phyloP scores from a whole-genome alignment of 805 yeast species.

The Middelhovenomyces tepae region DNA sequence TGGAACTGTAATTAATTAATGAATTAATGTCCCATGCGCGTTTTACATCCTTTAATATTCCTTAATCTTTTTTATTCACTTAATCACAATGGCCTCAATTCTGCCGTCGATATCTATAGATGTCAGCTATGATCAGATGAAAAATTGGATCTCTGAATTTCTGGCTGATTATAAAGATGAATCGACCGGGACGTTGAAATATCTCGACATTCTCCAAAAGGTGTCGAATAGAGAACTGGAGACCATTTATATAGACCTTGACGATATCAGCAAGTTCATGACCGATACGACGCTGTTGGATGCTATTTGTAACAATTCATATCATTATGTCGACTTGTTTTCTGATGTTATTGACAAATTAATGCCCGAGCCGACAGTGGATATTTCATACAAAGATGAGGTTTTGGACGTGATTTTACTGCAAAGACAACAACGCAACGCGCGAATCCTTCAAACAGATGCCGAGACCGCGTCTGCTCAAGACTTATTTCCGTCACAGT shows the following conservation, averaged over 20 bases:
- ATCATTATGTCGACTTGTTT: constrained; percentile 72
- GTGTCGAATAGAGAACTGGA: constrained; percentile 76
- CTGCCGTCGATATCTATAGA: constrained; percentile 61
- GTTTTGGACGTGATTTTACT: constrained; percentile 88
- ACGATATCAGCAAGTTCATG: constrained; percentile 40
- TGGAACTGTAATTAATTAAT: not conserved
- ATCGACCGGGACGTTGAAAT: constrained; percentile 38
- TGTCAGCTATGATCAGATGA: constrained; percentile 63
- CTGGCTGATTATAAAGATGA: constrained; percentile 54
- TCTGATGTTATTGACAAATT: constrained; percentile 65
- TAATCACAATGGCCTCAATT: constrained; percentile 20
- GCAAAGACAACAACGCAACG: constrained; percentile 80
- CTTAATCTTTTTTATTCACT: constrained; percentile 4
- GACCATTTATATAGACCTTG: constrained; percentile 65
- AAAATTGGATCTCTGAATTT: constrained; percentile 53
- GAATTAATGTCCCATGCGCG: constrained; percentile 2
- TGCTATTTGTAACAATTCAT: constrained; percentile 61
- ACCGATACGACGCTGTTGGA: constrained; percentile 36
- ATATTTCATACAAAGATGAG: constrained; percentile 72
- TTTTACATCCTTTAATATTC: constrained; percentile 4
- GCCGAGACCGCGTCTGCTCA: constrained; percentile 33
- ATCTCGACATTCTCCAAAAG: constrained; percentile 61
- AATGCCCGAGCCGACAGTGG: constrained; percentile 81
- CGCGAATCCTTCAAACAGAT: constrained; percentile 51
- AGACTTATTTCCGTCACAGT: constrained; percentile 71